A percentile compares a stretch with the other conserved stretches of the same genome.
These are phyloP conservation scores for Saccharum hybrid DNA, from an alignment of 202 grass and related monocot genomes.

Conservation along the genomic window DNA sequence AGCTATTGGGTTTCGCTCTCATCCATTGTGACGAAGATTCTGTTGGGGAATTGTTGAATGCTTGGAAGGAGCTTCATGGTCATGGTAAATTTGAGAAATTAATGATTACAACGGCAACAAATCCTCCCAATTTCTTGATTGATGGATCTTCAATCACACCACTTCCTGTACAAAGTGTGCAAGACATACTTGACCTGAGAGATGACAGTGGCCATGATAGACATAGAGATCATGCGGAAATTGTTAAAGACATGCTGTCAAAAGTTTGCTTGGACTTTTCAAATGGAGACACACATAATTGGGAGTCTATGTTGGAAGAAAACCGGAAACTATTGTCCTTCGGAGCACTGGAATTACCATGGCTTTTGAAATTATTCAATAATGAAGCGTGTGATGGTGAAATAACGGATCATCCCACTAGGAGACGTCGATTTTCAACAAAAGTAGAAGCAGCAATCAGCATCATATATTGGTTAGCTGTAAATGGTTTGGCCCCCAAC, in stretches of 20 bases:
- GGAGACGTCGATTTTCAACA: slow-evolving; percentile 56
- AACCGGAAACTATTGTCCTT: slow-evolving; percentile 80
- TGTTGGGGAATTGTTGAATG: slow-evolving; percentile 88
- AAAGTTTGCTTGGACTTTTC: slow-evolving; percentile 63
- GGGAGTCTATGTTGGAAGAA: slow-evolving; percentile 60
- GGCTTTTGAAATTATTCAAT: slow-evolving; percentile 80
- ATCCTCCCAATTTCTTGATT: slow-evolving; percentile 61
- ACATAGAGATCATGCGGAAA: slow-evolving; percentile 50
- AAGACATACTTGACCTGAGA: slow-evolving; percentile 68
- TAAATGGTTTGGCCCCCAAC: slow-evolving; percentile 68
- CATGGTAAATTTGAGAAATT: slow-evolving; percentile 75
- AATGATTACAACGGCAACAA: slow-evolving; percentile 60
- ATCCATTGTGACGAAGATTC: slow-evolving; percentile 83
- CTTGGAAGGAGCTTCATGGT: slow-evolving; percentile 90
- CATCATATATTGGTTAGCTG: slow-evolving; percentile 76
- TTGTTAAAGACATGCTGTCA: slow-evolving; percentile 68
- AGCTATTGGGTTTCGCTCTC: slow-evolving; percentile 85
- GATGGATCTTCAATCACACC: slow-evolving; percentile 54
- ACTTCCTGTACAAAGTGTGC: slow-evolving; percentile 55
- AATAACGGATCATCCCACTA: slow-evolving; percentile 51
- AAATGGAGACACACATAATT: slow-evolving; percentile 58
- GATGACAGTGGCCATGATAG: slow-evolving; percentile 46
- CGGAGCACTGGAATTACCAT: slow-evolving; percentile 69
- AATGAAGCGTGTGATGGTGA: slow-evolving; percentile 59
- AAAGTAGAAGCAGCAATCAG: slow-evolving; percentile 63